phyloP scores from a whole-genome alignment of 768 basidiomycete species.

The Pulveroboletus sp. region DNA sequence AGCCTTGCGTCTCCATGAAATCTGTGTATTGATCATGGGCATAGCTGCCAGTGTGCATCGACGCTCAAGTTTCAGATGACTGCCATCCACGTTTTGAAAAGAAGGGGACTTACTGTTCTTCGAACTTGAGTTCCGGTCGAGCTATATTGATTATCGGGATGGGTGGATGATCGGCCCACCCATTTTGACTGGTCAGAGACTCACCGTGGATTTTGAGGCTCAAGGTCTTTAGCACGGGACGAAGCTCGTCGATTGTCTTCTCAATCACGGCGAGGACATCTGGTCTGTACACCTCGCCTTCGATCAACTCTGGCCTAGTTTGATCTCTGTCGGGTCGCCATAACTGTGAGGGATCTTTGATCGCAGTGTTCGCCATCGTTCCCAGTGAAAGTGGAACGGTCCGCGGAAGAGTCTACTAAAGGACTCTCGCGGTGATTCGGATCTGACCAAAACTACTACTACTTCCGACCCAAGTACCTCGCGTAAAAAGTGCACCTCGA shows the following conservation, averaged over 20 bases:
- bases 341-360: conserved; percentile 3
- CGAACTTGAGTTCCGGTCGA: conserved; percentile 66
- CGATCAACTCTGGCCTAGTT: conserved; percentile 12
- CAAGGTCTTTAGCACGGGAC: conserved; percentile 52
- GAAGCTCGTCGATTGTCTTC: conserved; percentile 47
- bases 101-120: conserved; percentile 57
- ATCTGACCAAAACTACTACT: no score
- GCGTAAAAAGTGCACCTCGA: no score
- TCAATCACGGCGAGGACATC: conserved; percentile 65
- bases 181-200: not conserved
- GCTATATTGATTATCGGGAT: conserved; percentile 33
- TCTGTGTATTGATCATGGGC: conserved; percentile 69
- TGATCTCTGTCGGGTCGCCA: conserved; percentile 39
- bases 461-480: no score
- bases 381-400: no score
- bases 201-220: conserved; percentile 74
- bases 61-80: no score
- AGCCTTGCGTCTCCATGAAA: conserved; percentile 67
- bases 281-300: conserved; percentile 44
- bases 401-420: no score
- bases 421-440: no score
- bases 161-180: no score
- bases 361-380: no score
- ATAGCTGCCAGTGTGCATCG: conserved; percentile 43
- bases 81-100: not conserved